phyloP scores from a whole-genome alignment of 345 rosid genomes.

The Camelina neglecta region DNA sequence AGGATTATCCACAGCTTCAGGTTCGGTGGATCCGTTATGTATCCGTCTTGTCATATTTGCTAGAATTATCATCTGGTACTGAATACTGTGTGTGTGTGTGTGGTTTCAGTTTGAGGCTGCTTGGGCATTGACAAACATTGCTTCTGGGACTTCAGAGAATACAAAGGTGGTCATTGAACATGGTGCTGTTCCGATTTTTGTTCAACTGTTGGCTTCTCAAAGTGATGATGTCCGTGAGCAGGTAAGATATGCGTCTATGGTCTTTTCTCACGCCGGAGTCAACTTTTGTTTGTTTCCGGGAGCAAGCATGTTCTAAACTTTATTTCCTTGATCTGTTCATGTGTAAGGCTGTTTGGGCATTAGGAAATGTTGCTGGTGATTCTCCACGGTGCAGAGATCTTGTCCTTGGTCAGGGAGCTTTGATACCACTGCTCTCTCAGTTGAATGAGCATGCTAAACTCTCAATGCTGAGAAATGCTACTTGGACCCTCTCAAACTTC shows the following conservation, averaged over 20 bases:
- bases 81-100: constrained; percentile 21
- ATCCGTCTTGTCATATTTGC: neutral
- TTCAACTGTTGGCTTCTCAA: constrained; percentile 65
- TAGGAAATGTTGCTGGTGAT: constrained; percentile 51
- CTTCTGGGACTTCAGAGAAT: constrained; percentile 85
- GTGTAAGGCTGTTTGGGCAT: constrained; percentile 47
- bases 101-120: constrained; percentile 77
- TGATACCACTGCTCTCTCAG: constrained; percentile 45
- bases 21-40: constrained; percentile 39
- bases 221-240: constrained; percentile 88
- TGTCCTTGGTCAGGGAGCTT: constrained; percentile 45
- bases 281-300: neutral
- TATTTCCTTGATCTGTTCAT: neutral
- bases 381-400: constrained; percentile 50
- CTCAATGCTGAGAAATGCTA: constrained; percentile 49
- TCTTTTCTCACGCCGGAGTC: neutral
- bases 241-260: constrained; percentile 50
- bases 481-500: constrained; percentile 56
- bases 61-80: neutral
- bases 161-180: constrained; percentile 83
- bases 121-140: constrained; percentile 90
- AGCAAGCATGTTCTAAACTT: neutral
- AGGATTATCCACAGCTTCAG: constrained; percentile 88
- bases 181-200: constrained; percentile 81
- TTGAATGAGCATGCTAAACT: constrained; percentile 49